These are phyloP conservation scores for Diaporthe vaccinii DNA, from an alignment of 2,329 filamentous ascomycete genomes.

Conservation along the genomic window DNA sequence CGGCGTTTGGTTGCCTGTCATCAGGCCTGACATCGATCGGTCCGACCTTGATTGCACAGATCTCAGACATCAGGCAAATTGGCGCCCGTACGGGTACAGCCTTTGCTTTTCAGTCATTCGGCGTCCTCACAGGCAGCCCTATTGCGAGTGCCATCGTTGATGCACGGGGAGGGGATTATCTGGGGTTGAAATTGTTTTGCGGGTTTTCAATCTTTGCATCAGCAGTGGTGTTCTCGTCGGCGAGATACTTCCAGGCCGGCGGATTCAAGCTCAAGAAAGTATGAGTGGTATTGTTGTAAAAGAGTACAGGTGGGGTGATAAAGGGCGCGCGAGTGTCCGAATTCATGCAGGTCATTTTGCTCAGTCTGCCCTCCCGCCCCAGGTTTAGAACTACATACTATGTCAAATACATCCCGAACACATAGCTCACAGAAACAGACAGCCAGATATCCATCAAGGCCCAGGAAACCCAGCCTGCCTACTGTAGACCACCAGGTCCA, in stretches of 20 bases:
- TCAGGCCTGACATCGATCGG: slow-evolving; percentile 75
- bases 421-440: neutral
- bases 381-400: neutral
- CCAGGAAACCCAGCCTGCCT: neutral
- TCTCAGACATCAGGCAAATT: slow-evolving; percentile 77
- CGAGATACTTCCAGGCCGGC: neutral
- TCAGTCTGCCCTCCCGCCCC: no score
- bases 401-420: neutral
- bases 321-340: neutral
- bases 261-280: neutral
- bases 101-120: slow-evolving; percentile 73
- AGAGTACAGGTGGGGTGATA: neutral
- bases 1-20: slow-evolving; percentile 78
- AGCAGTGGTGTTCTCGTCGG: neutral
- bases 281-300: neutral
- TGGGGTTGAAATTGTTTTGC: slow-evolving; percentile 19
- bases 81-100: slow-evolving; percentile 76
- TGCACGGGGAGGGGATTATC: neutral
- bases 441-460: neutral
- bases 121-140: slow-evolving; percentile 75
- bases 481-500: no score
- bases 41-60: slow-evolving; percentile 77
- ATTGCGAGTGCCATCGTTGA: slow-evolving; percentile 74
- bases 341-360: no score
- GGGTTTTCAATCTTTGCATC: slow-evolving; percentile 15